Evolutionary conservation across 345 rosid genomes (phyloP), one percentile per base, ranked within the genome.

Genomic region (Sapria himalayana): DNA sequence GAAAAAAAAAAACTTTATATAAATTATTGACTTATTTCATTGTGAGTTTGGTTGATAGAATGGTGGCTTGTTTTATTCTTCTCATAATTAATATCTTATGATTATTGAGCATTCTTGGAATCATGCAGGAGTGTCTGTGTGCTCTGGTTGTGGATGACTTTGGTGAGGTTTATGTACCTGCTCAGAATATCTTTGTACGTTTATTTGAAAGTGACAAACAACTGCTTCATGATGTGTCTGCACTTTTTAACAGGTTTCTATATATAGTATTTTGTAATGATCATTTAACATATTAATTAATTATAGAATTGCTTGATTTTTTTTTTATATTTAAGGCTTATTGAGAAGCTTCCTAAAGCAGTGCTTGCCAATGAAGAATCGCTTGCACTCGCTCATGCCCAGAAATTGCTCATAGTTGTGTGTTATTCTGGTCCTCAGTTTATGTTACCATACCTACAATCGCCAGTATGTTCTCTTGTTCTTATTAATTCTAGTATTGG

Each of bases 271-370:
- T n/a, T n/a, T n/a, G n/a, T n/a, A n/a, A n/a, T n/a, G n/a, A n/a
- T n/a, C n/a, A n/a, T n/a, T n/a, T n/a, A n/a, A n/a, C n/a, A n/a
- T n/a, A n/a, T n/a, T n/a, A n/a, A n/a, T n/a, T n/a, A n/a, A n/a
- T n/a, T n/a, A n/a, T n/a, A n/a, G n/a, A n/a, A n/a, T n/a, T n/a
- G n/a, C n/a, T n/a, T 53, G 18, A 24, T 33, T 25, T 34, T 39
- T 46, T 37, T 36, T 40, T 32, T 24, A 32, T 48, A 15, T 22
- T 37, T 45, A 50, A 89, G 98, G 71, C 69, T 82, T 31, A 49
- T 74, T 49, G 93, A 78, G 57, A 79, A 65, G 78, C 91, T 89
- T 49, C 98, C 94, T 22, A 74, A 74, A 61, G 71, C 66, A 43
- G 70, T 82, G 54, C 73, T 89, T 41, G 71, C 70, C 39, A 71